Percentiles rank a stretch among this genome's conserved stretches.
Evolutionary conservation across 2,329 filamentous ascomycete genomes (phyloP).

Genomic region (Alternaria gansuensis): DNA sequence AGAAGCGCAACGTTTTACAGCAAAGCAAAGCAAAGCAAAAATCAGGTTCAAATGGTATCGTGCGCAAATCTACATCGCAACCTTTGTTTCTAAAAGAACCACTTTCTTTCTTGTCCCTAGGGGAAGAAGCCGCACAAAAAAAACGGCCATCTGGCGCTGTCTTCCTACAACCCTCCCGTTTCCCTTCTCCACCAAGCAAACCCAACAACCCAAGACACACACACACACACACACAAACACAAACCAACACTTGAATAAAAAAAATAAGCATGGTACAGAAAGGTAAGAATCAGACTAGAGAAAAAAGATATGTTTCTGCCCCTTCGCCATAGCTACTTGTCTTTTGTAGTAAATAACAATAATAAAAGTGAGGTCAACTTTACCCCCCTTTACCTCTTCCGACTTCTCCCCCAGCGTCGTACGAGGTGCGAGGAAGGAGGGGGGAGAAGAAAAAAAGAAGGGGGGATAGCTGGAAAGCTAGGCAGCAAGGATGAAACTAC

Average conservation of each 20-base stretch:
- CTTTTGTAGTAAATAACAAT: not conserved
- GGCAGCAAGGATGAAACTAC: slow-evolving; percentile 1
- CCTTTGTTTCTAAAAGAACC: slow-evolving; percentile 5
- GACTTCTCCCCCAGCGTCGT: too few species aligned
- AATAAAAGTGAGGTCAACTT: not conserved
- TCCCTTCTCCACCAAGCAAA: too few species aligned
- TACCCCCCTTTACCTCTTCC: not conserved
- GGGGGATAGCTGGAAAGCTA: slow-evolving; percentile 1
- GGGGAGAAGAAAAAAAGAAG: too few species aligned
- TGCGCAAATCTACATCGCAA: slow-evolving; percentile 10
- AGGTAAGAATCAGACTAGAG: slow-evolving; percentile 1
- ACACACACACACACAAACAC: not conserved
- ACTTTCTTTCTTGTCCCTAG: slow-evolving; percentile 12
- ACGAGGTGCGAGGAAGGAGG: too few species aligned
- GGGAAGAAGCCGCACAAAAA: not conserved
- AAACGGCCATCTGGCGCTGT: slow-evolving; percentile 27
- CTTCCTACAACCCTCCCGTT: slow-evolving; percentile 10
- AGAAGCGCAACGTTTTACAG: not conserved
- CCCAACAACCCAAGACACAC: too few species aligned
- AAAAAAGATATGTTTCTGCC: not conserved
- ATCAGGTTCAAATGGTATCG: slow-evolving; percentile 9
- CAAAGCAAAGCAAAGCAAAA: slow-evolving; percentile 8
- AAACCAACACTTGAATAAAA: slow-evolving; percentile 7
- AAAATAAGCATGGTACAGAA: slow-evolving; percentile 7
- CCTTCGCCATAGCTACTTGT: not conserved